Conservation (phyloP, 148 eudicot genomes). For the Rhododendron kiyosumense region DNA sequence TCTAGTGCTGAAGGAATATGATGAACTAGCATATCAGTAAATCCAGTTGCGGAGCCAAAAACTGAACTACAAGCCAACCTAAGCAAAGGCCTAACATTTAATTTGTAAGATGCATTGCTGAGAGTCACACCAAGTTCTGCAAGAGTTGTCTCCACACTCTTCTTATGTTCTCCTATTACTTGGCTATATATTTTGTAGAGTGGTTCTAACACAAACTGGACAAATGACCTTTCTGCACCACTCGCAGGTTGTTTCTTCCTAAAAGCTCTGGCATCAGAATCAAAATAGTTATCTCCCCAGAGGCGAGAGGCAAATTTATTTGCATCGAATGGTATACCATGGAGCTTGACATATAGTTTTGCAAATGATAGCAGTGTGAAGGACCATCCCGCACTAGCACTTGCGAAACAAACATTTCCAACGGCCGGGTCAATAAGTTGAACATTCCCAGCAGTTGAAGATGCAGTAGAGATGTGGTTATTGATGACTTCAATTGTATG, state of each 20-base stretch:
- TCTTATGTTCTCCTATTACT: constrained; percentile 98
- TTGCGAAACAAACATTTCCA: constrained; percentile 96
- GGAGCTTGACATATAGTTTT: constrained; percentile 85
- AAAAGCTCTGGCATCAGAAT: constrained; percentile 65
- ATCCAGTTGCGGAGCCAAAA: constrained; percentile 96
- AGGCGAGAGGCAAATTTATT: constrained; percentile 85
- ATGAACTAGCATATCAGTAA: constrained; percentile 95
- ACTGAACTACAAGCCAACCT: constrained; percentile 96
- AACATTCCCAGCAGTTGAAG: constrained; percentile 82
- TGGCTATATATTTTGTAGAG: constrained; percentile 95
- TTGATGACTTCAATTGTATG: constrained; percentile 90
- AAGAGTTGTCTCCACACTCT: constrained; percentile 93
- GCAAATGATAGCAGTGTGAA: constrained; percentile 96
- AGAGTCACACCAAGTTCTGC: constrained; percentile 93
- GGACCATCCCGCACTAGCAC: constrained; percentile 98
- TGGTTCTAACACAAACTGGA: constrained; percentile 94
- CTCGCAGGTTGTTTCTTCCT: constrained; percentile 64
- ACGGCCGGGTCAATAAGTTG: constrained; percentile 81
- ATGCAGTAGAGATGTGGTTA: constrained; percentile 70
- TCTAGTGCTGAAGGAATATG: constrained; percentile 91
- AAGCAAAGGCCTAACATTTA: constrained; percentile 92
- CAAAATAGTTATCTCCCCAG: constrained; percentile 91
- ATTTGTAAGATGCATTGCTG: constrained; percentile 76
- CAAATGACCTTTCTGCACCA: constrained; percentile 91
- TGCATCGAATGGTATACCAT: constrained; percentile 91